Base-by-base conservation (phyloP, 192 early-diverging fungal species). In the Gonapodya prolifera region DNA sequence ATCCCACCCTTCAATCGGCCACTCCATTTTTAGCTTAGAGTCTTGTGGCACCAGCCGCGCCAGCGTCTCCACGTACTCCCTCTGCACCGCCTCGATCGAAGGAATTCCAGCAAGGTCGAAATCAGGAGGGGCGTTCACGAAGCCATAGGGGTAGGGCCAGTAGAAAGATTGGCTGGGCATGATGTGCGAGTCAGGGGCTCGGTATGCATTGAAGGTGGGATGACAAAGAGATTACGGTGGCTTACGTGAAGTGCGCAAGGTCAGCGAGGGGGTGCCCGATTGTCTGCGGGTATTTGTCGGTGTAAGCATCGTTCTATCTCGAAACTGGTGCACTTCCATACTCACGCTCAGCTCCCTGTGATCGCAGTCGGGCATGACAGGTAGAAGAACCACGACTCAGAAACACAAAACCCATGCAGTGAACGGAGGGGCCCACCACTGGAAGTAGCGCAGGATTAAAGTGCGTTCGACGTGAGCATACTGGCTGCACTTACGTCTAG, bases 251-350 rank as follows among this genome's bases (percentile, higher is more conserved):
- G 71, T 73, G 32, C 8, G 95, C 93, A 30, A 98, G 83, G 80
- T 98, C 97, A 0, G 93, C 89, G 69, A 92, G 89, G 34, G 95
- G 97, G 79, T 98, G 93, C 1, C 95, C 95, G 69, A 97, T 87
- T 2, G 97, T 96, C 28, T 61, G 45, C 45, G 45, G 23, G 8
- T 61, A 23, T 8, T 8, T 61, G 8, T 61, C 23, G 45, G 45
- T 8, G 8, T 61, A 61, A 23, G 45, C 8, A 61, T 8, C n/a
- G n/a, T n/a, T n/a, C n/a, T n/a, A n/a, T n/a, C n/a, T n/a, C n/a
- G n/a, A 61, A 23, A 61, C 8, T 16, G 23, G 45, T 61, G 8
- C 45, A 61, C 45, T 61, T 61, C 45, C 23, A 23, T 23, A 61
- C 45, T 23, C 45, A 61, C 45, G 92, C 94, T 33, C 77, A 82